phyloP scores from a whole-genome alignment of 2,329 filamentous ascomycete species.

The Diaporthe sp. region DNA sequence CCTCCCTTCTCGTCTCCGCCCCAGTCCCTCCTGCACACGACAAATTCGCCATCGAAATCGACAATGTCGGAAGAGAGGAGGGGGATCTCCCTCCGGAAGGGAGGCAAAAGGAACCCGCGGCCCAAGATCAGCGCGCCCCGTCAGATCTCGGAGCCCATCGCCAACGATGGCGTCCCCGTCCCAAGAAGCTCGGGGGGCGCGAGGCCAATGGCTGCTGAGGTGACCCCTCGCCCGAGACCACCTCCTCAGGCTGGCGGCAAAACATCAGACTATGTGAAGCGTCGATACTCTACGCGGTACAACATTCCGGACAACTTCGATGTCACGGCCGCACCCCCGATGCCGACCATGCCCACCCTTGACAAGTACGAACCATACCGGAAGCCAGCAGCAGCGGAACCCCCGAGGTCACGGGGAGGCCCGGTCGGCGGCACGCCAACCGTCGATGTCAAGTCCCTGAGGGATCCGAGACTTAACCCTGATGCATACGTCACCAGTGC shows the following conservation, averaged over 20 bases:
- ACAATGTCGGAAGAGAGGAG: conserved; percentile 36
- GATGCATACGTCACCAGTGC: conserved; percentile 73
- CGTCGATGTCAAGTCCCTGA: conserved; percentile 83
- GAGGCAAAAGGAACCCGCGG: conserved; percentile 71
- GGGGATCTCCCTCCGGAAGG: conserved; percentile 68
- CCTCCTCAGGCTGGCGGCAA: conserved; percentile 69
- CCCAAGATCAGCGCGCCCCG: conserved; percentile 73
- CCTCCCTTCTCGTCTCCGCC: not conserved
- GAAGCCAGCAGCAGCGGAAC: conserved; percentile 41
- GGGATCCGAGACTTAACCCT: conserved; percentile 78
- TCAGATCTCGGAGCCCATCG: conserved; percentile 74
- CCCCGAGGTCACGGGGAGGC: conserved; percentile 51
- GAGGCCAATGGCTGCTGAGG: conserved; percentile 48
- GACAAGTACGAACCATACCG: conserved; percentile 70
- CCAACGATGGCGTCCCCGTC: conserved; percentile 61
- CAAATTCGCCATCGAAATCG: conserved; percentile 6
- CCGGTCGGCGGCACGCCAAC: conserved; percentile 69
- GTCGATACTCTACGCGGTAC: conserved; percentile 93
- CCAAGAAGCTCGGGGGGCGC: conserved; percentile 52
- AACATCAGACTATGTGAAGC: conserved; percentile 89
- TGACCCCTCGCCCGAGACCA: conserved; percentile 56
- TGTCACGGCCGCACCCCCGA: conserved; percentile 73
- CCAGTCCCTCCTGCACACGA: not conserved
- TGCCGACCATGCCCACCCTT: conserved; percentile 76
- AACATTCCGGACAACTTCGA: conserved; percentile 79